phyloP scores from a whole-genome alignment of 31 red algal species.

The Endocladia muricata region DNA sequence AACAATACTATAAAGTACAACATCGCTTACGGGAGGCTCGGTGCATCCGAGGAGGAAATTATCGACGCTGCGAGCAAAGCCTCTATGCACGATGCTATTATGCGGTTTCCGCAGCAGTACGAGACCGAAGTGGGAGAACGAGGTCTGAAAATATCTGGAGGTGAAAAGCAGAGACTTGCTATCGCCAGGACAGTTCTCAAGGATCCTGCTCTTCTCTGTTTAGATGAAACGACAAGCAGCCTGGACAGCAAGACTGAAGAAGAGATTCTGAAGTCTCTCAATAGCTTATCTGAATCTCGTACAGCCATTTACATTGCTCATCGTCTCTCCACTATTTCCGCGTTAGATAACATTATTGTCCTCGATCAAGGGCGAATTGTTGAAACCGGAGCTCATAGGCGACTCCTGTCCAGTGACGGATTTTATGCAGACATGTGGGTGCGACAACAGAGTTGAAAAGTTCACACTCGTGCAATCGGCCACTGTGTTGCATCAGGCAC shows the following conservation, averaged over 20 bases:
- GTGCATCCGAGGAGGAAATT: conserved; percentile 81
- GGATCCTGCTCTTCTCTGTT: conserved; percentile 64
- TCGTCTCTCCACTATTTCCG: conserved; percentile 75
- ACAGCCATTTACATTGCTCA: conserved; percentile 93
- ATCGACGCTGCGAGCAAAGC: conserved; percentile 65
- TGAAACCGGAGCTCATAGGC: conserved; percentile 73
- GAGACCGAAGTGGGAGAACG: conserved; percentile 90
- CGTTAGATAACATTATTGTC: conserved; percentile 93
- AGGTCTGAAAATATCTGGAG: conserved; percentile 88
- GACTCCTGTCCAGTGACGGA: conserved; percentile 46
- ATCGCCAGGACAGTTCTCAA: conserved; percentile 71
- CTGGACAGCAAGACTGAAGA: conserved; percentile 90
- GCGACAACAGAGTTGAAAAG: conserved; percentile 36
- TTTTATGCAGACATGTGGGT: conserved; percentile 80
- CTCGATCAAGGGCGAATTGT: conserved; percentile 74
- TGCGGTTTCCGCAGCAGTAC: conserved; percentile 72
- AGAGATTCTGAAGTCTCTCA: conserved; percentile 69
- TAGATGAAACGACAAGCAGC: conserved; percentile 90
- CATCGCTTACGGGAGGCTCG: conserved; percentile 91
- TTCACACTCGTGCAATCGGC: too few relatives aligned
- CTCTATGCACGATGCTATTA: conserved; percentile 76
- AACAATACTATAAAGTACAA: conserved; percentile 97
- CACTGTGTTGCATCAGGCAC: too few relatives aligned
- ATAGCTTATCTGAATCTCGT: conserved; percentile 46
- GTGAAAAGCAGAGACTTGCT: conserved; percentile 87